phyloP scores from a whole-genome alignment of 768 basidiomycete genomes.

The Cystofilobasidium ferigula region DNA sequence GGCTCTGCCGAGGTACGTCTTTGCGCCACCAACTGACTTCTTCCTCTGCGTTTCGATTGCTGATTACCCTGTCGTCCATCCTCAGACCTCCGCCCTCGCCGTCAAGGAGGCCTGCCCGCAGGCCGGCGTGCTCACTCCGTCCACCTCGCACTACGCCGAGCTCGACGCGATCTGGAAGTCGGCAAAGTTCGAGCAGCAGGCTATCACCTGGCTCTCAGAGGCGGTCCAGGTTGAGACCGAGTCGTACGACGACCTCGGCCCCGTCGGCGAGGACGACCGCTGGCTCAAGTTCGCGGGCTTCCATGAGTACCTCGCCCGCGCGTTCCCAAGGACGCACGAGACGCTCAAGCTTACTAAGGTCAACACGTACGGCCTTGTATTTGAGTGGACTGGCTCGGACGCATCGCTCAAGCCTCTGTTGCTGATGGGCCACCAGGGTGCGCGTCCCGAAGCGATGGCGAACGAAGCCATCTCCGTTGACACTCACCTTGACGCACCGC shows the following conservation, averaged over 20 bases:
- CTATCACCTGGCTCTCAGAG: slow-evolving; percentile 45
- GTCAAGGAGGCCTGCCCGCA: slow-evolving; percentile 9
- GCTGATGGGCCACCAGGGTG: slow-evolving; percentile 36
- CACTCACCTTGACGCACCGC: no score
- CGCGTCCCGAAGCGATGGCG: not conserved
- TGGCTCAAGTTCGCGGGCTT: slow-evolving; percentile 50
- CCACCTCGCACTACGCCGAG: not conserved
- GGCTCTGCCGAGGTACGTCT: not conserved
- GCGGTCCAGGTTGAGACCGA: slow-evolving; percentile 40
- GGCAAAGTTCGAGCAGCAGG: slow-evolving; percentile 41
- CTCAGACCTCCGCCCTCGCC: not conserved
- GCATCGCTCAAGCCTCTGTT: slow-evolving; percentile 56
- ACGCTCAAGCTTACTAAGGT: slow-evolving; percentile 54
- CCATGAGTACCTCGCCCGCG: slow-evolving; percentile 46
- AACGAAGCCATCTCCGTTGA: not conserved
- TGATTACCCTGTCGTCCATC: no score
- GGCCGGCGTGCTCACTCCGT: not conserved
- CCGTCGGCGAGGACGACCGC: slow-evolving; percentile 7
- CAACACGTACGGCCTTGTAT: slow-evolving; percentile 65
- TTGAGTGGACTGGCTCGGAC: slow-evolving; percentile 59
- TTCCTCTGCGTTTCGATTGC: no score
- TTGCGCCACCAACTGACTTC: no score
- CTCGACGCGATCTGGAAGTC: slow-evolving; percentile 27
- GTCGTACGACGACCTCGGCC: slow-evolving; percentile 10
- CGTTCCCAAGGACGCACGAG: slow-evolving; percentile 59